Evolutionary conservation across 2,329 filamentous ascomycete species (phyloP), one percentile per base, ranked within the genome.

Genomic region (Fusarium compactum): DNA sequence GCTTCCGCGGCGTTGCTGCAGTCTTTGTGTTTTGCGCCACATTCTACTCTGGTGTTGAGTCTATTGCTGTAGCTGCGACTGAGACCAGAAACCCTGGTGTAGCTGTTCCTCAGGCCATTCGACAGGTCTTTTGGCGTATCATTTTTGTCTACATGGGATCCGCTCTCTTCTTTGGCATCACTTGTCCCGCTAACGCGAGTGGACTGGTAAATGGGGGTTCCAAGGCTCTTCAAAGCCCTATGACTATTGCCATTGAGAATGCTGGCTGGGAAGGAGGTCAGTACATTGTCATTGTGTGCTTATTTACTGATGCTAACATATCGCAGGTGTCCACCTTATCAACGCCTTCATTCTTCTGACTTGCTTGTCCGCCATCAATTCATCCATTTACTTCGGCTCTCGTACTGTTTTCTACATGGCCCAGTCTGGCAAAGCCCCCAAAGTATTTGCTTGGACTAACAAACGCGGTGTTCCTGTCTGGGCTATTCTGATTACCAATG

Each of bases 311-410:
- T 56, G 44, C 62, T 71, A 50, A 74, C 50, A 20, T 18, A 25
- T 15, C 16, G 3, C 22, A 80, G 79, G 80, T 38, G 90, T 92
- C 2, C 89, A 95, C 76, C 85, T 95, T 2, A 91, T 95, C 81
- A 95, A 95, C 70, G 91, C 89, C 41, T 91, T 93, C 74, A 92
- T 93, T 73, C 85, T 95, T 53, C 82, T 93, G 11, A 92, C 92
- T 15, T 92, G 92, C 58, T 82, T 93, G 40, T 90, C 86, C 1
- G 91, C 91, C 20, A 87, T 91, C 71, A 95, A 95, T 80, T 90
- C 88, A 55, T 92, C 90, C 11, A 91, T 95, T 66, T 95, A 94
- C 78, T 92, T 95, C 70, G 89, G 89, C 46, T 92, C 90, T 5
- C 87, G 92, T 24, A 94, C 92, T 0, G 80, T 95, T 3, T 81